Conservation (phyloP, 2,329 filamentous ascomycete species). For the Alternaria novae-zelandiae region DNA sequence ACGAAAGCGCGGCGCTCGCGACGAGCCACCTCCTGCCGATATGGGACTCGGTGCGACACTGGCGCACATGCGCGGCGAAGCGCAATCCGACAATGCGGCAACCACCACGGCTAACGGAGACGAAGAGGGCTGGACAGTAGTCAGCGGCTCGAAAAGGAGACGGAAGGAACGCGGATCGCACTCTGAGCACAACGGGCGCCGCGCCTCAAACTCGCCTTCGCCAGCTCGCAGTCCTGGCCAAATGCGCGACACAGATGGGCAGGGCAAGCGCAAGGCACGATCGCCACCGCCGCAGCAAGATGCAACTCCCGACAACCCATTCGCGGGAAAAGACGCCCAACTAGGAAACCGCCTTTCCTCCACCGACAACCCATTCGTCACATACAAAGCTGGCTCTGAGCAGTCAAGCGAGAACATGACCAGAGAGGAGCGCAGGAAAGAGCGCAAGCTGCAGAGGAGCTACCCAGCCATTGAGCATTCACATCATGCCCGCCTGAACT, state of each 20-base stretch:
- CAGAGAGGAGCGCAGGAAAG: slow-evolving; percentile 35
- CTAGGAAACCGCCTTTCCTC: slow-evolving; percentile 10
- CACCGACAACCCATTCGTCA: slow-evolving; percentile 28
- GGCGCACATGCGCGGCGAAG: slow-evolving; percentile 31
- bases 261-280: background rate
- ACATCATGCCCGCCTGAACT: slow-evolving; percentile 60
- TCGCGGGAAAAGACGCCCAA: slow-evolving; percentile 17
- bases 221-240: background rate
- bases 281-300: slow-evolving; percentile 9
- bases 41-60: slow-evolving; percentile 40
- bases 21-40: slow-evolving; percentile 24
- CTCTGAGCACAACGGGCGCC: slow-evolving; percentile 3
- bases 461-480: slow-evolving; percentile 58
- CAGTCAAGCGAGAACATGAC: slow-evolving; percentile 10
- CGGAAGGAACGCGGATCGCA: slow-evolving; percentile 20
- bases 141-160: slow-evolving; percentile 33
- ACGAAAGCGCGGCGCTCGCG: slow-evolving; percentile 35
- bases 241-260: background rate
- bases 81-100: slow-evolving; percentile 16
- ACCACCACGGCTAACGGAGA: slow-evolving; percentile 16
- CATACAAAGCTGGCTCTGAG: slow-evolving; percentile 7
- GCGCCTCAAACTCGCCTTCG: slow-evolving; percentile 6
- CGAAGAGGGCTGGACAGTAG: slow-evolving; percentile 39
- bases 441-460: slow-evolving; percentile 40
- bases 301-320: slow-evolving; percentile 20